Evolutionary conservation across 441 rosid genomes (phyloP).

Genomic region (Erodium trifolium): DNA sequence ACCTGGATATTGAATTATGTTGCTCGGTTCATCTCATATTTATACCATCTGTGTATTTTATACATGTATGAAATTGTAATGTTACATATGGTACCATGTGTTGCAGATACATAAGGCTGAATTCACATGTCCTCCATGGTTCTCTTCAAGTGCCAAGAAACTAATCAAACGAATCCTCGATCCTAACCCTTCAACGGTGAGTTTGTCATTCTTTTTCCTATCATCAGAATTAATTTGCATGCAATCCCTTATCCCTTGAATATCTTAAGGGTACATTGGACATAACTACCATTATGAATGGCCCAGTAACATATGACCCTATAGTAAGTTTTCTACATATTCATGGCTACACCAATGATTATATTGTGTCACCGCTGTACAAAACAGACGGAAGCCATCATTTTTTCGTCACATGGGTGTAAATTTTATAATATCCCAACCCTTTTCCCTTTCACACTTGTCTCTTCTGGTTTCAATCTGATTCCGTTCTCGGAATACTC

Average conservation of each 20-base stretch:
- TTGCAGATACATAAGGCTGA: conserved; percentile 91
- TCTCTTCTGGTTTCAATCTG: too few species aligned
- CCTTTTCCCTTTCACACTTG: too few species aligned
- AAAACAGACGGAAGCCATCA: too few species aligned
- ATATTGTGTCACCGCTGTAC: too few species aligned
- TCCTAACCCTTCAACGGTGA: conserved; percentile 83
- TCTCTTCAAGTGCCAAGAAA: conserved; percentile 90
- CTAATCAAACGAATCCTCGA: conserved; percentile 81
- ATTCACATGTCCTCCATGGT: conserved; percentile 93
- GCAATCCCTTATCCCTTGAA: conserved; percentile 5
- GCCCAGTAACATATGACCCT: too few species aligned
- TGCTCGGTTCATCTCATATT: background rate
- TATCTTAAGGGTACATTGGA: background rate
- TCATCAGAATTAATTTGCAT: conserved; percentile 4
- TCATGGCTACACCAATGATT: too few species aligned
- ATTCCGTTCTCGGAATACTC: too few species aligned
- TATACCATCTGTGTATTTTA: background rate
- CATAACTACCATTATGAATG: too few species aligned
- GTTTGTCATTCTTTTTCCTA: conserved; percentile 13
- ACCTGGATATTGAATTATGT: background rate
- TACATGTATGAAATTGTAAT: conserved; percentile 6
- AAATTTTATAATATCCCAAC: too few species aligned
- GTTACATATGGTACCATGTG: conserved; percentile 10
- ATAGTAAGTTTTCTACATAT: too few species aligned
- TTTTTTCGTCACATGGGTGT: too few species aligned